phyloP scores from a whole-genome alignment of 2,329 filamentous ascomycete genomes.

The Xylariaceae sp. region DNA sequence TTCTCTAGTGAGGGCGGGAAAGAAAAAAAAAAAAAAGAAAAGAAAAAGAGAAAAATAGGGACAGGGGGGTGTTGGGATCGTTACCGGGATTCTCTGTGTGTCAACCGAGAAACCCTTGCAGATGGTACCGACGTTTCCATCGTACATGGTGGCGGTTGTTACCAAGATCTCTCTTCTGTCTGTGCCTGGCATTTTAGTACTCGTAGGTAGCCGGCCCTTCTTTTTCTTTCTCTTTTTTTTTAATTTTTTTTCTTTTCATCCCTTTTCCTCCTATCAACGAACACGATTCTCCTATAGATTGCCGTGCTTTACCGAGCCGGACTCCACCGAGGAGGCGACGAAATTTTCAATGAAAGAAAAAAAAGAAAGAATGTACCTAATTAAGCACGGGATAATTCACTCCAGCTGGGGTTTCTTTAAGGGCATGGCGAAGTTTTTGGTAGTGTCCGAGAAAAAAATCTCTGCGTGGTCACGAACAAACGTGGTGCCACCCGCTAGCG shows the following conservation, averaged over 20 bases:
- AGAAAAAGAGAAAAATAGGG: background rate
- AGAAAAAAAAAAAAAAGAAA: background rate
- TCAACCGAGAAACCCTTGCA: background rate
- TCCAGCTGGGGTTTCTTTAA: no score
- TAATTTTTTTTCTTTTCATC: background rate
- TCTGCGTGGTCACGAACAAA: background rate
- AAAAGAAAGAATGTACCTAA: background rate
- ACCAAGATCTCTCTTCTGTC: background rate
- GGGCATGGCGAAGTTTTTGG: background rate
- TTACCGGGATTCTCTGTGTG: background rate
- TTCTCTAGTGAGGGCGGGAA: background rate
- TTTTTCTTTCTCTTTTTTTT: background rate
- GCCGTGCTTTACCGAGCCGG: slow-evolving; percentile 20
- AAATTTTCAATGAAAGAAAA: background rate
- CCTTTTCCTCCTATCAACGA: background rate
- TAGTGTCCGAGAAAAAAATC: background rate
- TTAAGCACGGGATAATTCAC: no score
- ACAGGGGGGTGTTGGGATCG: background rate
- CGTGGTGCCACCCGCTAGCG: background rate
- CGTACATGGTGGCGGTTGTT: background rate
- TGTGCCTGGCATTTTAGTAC: background rate
- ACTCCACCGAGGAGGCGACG: slow-evolving; percentile 11
- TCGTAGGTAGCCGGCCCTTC: background rate
- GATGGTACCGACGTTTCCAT: background rate
- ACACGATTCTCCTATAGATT: background rate